Evolutionary conservation across 345 rosid species (phyloP).

Genomic region (Syzygium oleosum): DNA sequence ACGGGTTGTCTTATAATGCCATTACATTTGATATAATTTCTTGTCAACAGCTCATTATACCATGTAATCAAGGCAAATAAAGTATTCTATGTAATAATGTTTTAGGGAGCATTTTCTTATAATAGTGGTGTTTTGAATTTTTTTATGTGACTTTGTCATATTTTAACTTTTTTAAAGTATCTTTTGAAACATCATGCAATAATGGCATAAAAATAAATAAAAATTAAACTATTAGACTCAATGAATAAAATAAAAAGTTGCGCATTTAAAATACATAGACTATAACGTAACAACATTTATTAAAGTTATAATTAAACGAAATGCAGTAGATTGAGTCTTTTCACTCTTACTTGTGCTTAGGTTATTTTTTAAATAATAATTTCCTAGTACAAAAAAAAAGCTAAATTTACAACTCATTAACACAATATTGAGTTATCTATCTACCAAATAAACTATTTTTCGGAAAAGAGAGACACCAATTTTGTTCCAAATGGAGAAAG

Average conservation of each 20-base stretch:
- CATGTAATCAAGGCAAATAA: not conserved
- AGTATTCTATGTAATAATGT: not conserved
- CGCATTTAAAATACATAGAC: too few species aligned
- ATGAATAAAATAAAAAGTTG: not conserved
- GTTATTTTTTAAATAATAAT: too few species aligned
- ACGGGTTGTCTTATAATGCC: not conserved
- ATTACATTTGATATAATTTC: not conserved
- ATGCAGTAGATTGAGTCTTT: not conserved
- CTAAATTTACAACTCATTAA: not conserved
- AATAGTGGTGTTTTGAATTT: not conserved
- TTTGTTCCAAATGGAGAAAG: not conserved
- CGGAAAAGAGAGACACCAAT: not conserved
- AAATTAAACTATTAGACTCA: too few species aligned
- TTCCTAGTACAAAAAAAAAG: not conserved
- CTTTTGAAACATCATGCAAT: too few species aligned
- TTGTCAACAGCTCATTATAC: not conserved
- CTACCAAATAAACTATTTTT: not conserved
- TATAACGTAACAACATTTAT: too few species aligned
- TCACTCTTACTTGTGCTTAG: not conserved
- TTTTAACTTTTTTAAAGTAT: not conserved
- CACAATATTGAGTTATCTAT: not conserved
- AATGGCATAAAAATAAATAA: too few species aligned
- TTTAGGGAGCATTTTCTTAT: not conserved
- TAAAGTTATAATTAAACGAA: not conserved
- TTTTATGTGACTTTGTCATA: not conserved